Conservation (phyloP, 768 basidiomycete species). For the Leccinum obscurum region DNA sequence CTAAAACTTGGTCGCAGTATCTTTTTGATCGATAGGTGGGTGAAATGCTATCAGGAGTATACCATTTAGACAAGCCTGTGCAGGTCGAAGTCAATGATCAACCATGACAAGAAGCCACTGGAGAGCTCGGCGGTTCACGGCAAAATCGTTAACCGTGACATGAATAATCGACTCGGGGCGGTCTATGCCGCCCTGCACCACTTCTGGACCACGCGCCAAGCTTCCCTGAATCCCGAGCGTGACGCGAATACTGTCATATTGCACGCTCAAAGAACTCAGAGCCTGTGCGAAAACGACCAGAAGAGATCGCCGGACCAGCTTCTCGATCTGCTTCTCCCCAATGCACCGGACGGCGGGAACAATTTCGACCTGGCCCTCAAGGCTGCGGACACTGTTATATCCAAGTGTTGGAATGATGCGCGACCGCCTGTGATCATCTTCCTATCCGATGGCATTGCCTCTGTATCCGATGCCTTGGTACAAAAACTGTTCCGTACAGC, state of each 20-base stretch:
- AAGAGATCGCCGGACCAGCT: constrained; percentile 44
- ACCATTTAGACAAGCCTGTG: not conserved
- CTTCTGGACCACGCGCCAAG: constrained; percentile 54
- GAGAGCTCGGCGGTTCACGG: constrained; percentile 35
- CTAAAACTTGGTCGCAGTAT: constrained; percentile 2
- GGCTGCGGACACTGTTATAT: constrained; percentile 39
- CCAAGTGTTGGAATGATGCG: constrained; percentile 43
- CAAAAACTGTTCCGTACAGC: constrained; percentile 39
- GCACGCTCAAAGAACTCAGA: constrained; percentile 34
- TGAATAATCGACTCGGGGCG: constrained; percentile 54
- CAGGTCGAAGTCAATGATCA: constrained; percentile 55
- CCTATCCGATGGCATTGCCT: constrained; percentile 55
- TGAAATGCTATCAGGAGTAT: not conserved
- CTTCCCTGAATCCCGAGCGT: constrained; percentile 35
- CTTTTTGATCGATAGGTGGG: constrained; percentile 25
- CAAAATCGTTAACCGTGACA: not conserved
- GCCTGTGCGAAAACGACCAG: constrained; percentile 44
- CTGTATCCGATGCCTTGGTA: constrained; percentile 33
- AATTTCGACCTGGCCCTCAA: constrained; percentile 43
- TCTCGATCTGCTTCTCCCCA: constrained; percentile 38
- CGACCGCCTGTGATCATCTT: constrained; percentile 54
- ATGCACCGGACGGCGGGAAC: constrained; percentile 41
- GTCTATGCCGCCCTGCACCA: constrained; percentile 52
- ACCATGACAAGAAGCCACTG: constrained; percentile 41
- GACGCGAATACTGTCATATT: constrained; percentile 59